Conservation (phyloP, 768 basidiomycete species). For the Phaeotremella fagi region DNA sequence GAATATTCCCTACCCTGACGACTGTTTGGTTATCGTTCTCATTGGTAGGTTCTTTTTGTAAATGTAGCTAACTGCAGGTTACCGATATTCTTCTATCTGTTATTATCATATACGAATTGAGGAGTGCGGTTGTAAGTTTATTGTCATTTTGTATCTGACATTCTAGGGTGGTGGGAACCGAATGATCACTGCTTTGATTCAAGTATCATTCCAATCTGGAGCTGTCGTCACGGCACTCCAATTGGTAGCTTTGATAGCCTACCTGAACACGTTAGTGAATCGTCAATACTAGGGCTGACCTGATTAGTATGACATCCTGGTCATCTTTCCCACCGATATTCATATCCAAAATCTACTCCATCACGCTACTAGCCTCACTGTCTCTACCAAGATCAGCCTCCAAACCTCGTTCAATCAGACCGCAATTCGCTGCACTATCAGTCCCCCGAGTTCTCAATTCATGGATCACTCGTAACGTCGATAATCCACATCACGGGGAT, state of each 20-base stretch:
- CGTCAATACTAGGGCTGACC: not conserved
- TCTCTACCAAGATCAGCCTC: slow-evolving; percentile 2
- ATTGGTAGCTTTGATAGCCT: slow-evolving; percentile 11
- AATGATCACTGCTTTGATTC: slow-evolving; percentile 3
- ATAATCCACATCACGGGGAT: no score
- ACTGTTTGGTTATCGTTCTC: slow-evolving; percentile 1
- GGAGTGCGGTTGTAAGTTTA: slow-evolving; percentile 9
- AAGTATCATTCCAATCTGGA: slow-evolving; percentile 11
- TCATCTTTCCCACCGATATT: slow-evolving; percentile 24
- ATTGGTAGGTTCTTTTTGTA: not conserved
- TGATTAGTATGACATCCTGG: slow-evolving; percentile 9
- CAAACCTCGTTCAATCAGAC: not conserved
- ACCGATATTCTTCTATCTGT: slow-evolving; percentile 12
- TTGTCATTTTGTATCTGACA: not conserved
- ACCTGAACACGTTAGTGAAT: slow-evolving; percentile 8
- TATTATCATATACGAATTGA: slow-evolving; percentile 9
- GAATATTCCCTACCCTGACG: not conserved
- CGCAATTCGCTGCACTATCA: not conserved
- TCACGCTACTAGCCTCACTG: slow-evolving; percentile 17
- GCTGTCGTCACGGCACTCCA: slow-evolving; percentile 17
- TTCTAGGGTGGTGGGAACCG: not conserved
- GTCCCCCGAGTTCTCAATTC: not conserved
- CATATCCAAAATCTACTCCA: slow-evolving; percentile 26
- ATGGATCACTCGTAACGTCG: not conserved
- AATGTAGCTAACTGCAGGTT: slow-evolving; percentile 7